Percentiles rank a stretch among this genome's conserved stretches.
Evolutionary conservation across 2,329 filamentous ascomycete species (phyloP).

Genomic region (Penicillium fuscoglaucum): DNA sequence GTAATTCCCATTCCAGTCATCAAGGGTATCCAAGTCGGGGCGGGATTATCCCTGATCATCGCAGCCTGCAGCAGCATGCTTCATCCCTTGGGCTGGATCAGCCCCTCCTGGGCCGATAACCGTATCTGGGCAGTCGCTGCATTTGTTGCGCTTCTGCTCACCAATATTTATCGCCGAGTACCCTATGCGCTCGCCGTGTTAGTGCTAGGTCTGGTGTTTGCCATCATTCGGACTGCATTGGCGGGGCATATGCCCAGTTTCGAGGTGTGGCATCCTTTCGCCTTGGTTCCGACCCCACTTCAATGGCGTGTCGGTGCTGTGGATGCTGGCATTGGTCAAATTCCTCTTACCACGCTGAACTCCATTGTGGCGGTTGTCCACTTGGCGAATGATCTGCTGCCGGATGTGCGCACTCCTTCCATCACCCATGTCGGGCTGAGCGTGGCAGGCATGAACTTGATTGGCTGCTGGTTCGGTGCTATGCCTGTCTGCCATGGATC

Average conservation of each 20-base stretch:
- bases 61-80: slow-evolving; percentile 72
- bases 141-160: slow-evolving; percentile 69
- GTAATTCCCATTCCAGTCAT: slow-evolving; percentile 82
- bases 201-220: slow-evolving; percentile 65
- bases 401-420: slow-evolving; percentile 64
- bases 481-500: slow-evolving; percentile 97
- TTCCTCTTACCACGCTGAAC: slow-evolving; percentile 89
- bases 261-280: slow-evolving; percentile 60
- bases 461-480: slow-evolving; percentile 85
- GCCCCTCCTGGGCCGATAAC: slow-evolving; percentile 71
- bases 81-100: slow-evolving; percentile 66
- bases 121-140: slow-evolving; percentile 72
- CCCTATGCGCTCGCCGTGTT: slow-evolving; percentile 80
- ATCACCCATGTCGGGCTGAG: slow-evolving; percentile 78
- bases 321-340: slow-evolving; percentile 75
- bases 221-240: slow-evolving; percentile 48
- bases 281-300: slow-evolving; percentile 47
- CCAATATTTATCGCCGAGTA: slow-evolving; percentile 63
- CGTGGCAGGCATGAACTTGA: slow-evolving; percentile 78
- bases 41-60: slow-evolving; percentile 78
- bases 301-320: slow-evolving; percentile 58
- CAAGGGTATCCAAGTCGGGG: slow-evolving; percentile 92
- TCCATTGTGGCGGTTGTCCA: slow-evolving; percentile 86
- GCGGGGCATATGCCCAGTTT: slow-evolving; percentile 52
- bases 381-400: slow-evolving; percentile 74